phyloP scores from a whole-genome alignment of 2,329 filamentous ascomycete genomes.

The Thyridium curvatum region DNA sequence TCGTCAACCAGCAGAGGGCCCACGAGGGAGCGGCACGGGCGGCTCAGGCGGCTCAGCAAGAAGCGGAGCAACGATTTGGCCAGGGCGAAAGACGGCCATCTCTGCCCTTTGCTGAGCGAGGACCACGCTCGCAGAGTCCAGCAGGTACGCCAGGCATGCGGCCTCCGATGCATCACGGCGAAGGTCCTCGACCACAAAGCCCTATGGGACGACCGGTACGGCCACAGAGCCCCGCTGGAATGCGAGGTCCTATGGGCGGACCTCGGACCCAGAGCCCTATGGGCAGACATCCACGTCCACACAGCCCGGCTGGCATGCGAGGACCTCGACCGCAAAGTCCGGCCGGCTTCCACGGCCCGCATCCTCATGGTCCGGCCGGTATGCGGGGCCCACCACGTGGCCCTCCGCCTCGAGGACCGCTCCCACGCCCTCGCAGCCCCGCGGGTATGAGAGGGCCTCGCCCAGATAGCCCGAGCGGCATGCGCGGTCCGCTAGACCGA shows the following conservation, averaged over 20 bases:
- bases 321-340: neutral
- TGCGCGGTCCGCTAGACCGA: neutral
- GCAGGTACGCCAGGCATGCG: neutral
- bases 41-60: no score
- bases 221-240: no score
- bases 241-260: neutral
- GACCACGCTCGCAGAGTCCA: neutral
- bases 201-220: neutral
- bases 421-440: no score
- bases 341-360: neutral
- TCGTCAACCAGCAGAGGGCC: slow-evolving; percentile 18
- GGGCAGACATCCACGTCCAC: neutral
- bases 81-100: no score
- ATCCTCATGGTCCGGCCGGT: neutral
- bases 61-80: no score
- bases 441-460: neutral
- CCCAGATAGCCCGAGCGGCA: slow-evolving; percentile 1
- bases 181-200: neutral
- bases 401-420: no score
- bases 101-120: neutral
- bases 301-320: neutral
- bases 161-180: neutral
- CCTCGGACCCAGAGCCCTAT: slow-evolving; percentile 3
- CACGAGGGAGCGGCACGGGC: no score
- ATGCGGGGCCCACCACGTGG: no score